Evolutionary conservation across 306 rosid species (phyloP), one percentile per base, ranked within the genome.

Genomic region (Aeschynomene evenia): DNA sequence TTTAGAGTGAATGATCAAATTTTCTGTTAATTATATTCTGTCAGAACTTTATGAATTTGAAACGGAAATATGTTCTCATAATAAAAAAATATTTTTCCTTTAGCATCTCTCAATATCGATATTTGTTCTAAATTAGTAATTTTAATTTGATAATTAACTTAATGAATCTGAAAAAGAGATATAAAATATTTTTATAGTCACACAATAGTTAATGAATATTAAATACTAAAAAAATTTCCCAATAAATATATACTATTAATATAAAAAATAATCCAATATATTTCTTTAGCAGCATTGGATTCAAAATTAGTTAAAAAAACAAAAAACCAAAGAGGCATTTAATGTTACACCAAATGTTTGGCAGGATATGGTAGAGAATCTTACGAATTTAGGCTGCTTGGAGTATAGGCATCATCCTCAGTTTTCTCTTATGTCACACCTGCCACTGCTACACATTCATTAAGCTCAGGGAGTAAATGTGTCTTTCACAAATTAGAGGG

Each of bases 401-500:
- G 19, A 15, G 33, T 31, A 43, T 43, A 57, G 40, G 63, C 23
- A 18, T 31, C 23, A 18, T 31, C 18, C 28, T 37, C 36, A 39
- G 36, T 37, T 39, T 24, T 62, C 63, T 62, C 68, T 26, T 39
- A 16, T 28, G 46, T 39, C n/a, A 40, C 45, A 37, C 48, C 57
- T 52, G 71, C 66, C 77, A 51, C 6, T 37, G 14, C 31, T n/a
- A n/a, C n/a, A n/a, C 62, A 21, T 19, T 11, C 43, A 51, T 6
- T 39, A 11, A 22, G 63, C 12, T 72, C 11, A 62, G 33, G 39
- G 13, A 22, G 62, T 28, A 56, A 56, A 56, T 21, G 63, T n/a
- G n/a, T n/a, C n/a, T n/a, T n/a, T 36, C 10, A 8, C 11, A 19
- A 34, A 34, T 51, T 21, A 7, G 1, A 33, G 15, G 4, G 15